phyloP scores from a whole-genome alignment of 2,329 filamentous ascomycete genomes.

The Lithohypha guttulata region DNA sequence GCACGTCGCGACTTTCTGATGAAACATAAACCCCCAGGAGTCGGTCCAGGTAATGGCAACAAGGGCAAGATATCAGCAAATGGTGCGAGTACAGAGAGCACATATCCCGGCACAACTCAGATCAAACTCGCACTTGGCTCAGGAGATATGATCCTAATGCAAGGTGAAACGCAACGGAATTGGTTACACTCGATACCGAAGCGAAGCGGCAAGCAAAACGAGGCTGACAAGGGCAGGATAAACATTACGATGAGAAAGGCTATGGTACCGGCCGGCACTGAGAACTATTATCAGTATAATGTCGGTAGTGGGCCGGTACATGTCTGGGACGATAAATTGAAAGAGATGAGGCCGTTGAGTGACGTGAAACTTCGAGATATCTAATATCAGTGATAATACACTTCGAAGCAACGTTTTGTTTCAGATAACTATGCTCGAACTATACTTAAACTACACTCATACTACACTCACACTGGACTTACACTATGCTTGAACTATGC shows the following conservation, averaged over 20 bases:
- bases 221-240: slow-evolving; percentile 52
- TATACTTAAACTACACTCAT: too few relatives aligned
- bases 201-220: slow-evolving; percentile 48
- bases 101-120: slow-evolving; percentile 23
- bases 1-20: slow-evolving; percentile 64
- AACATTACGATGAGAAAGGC: slow-evolving; percentile 72
- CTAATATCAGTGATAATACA: too few relatives aligned
- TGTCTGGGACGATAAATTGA: slow-evolving; percentile 50
- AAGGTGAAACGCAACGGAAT: slow-evolving; percentile 59
- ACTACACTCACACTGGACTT: too few relatives aligned
- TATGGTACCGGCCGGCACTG: slow-evolving; percentile 59
- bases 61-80: slow-evolving; percentile 19
- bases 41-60: slow-evolving; percentile 21
- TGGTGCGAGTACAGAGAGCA: slow-evolving; percentile 20
- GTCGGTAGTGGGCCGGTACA: slow-evolving; percentile 60
- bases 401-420: too few relatives aligned
- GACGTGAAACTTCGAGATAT: too few relatives aligned
- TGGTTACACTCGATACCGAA: slow-evolving; percentile 76
- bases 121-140: slow-evolving; percentile 48
- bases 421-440: too few relatives aligned
- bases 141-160: slow-evolving; percentile 74
- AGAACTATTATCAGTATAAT: slow-evolving; percentile 80
- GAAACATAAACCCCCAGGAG: slow-evolving; percentile 58
- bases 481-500: too few relatives aligned
- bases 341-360: slow-evolving; percentile 48